Percentiles rank a stretch among this genome's conserved stretches.
These are phyloP conservation scores for Pseudofabraea citricarpa DNA, from an alignment of 2,329 filamentous ascomycete genomes.

Conservation along the genomic window DNA sequence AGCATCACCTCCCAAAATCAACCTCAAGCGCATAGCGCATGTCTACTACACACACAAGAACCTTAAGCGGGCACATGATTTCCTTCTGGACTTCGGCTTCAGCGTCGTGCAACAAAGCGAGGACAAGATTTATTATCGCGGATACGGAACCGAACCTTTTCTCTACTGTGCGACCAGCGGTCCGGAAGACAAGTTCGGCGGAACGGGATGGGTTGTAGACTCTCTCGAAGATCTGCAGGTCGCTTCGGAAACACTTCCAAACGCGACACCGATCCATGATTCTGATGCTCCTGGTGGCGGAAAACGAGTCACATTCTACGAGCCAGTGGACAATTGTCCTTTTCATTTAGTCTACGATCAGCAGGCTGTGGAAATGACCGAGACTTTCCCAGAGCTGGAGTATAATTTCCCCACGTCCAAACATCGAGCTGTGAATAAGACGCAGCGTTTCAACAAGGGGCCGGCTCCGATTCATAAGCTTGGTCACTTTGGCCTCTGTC, in stretches of 20 bases:
- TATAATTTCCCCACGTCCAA: slow-evolving; percentile 45
- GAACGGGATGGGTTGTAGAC: slow-evolving; percentile 53
- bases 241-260: slow-evolving; percentile 40
- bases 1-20: no score
- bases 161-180: slow-evolving; percentile 49
- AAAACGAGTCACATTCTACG: slow-evolving; percentile 44
- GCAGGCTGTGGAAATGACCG: slow-evolving; percentile 29
- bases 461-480: slow-evolving; percentile 47
- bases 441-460: slow-evolving; percentile 44
- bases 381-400: slow-evolving; percentile 35
- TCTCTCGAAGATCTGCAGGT: slow-evolving; percentile 48
- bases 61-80: slow-evolving; percentile 15
- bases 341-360: slow-evolving; percentile 56
- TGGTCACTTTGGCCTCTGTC: slow-evolving; percentile 50
- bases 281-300: slow-evolving; percentile 50
- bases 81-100: slow-evolving; percentile 23
- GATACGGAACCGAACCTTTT: slow-evolving; percentile 57
- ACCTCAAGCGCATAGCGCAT: slow-evolving; percentile 19
- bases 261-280: slow-evolving; percentile 42
- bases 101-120: slow-evolving; percentile 8
- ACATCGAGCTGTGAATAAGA: slow-evolving; percentile 42
- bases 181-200: slow-evolving; percentile 46
- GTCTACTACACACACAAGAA: slow-evolving; percentile 22
- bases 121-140: slow-evolving; percentile 51
- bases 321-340: slow-evolving; percentile 49